These are phyloP conservation scores for Balansia obtecta DNA, from an alignment of 2,329 filamentous ascomycete species.

Conservation along the genomic window DNA sequence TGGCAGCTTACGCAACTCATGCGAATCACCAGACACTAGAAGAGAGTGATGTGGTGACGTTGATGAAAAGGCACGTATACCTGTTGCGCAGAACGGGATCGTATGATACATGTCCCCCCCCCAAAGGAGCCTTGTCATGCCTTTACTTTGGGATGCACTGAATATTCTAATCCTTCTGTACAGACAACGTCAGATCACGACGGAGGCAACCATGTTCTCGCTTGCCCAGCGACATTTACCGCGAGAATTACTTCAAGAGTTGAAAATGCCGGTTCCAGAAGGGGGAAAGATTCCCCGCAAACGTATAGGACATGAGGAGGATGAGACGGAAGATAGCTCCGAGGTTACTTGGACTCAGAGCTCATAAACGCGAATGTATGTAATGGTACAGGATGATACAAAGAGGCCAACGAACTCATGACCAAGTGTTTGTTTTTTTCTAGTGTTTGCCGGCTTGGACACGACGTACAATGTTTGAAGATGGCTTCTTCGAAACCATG, in stretches of 20 bases:
- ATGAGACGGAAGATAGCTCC: slow-evolving; percentile 20
- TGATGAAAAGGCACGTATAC: slow-evolving; percentile 62
- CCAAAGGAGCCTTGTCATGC: slow-evolving; percentile 10
- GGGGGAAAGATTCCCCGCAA: slow-evolving; percentile 35
- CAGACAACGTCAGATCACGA: slow-evolving; percentile 67
- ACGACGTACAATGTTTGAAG: slow-evolving; percentile 57
- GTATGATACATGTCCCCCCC: slow-evolving; percentile 20
- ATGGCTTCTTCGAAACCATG: slow-evolving; percentile 84
- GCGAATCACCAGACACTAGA: slow-evolving; percentile 76
- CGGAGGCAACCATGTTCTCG: slow-evolving; percentile 65
- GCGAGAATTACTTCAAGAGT: slow-evolving; percentile 68
- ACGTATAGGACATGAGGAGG: slow-evolving; percentile 19
- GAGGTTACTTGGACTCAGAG: slow-evolving; percentile 13
- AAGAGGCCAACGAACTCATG: background rate
- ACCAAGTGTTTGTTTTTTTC: slow-evolving; percentile 29
- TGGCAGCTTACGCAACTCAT: slow-evolving; percentile 69
- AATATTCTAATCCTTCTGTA: slow-evolving; percentile 18
- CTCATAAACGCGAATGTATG: background rate
- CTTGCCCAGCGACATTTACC: slow-evolving; percentile 76
- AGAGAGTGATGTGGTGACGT: slow-evolving; percentile 66
- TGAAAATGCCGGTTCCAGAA: slow-evolving; percentile 55
- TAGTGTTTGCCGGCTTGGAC: slow-evolving; percentile 67
- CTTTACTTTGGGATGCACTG: background rate
- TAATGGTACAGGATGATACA: background rate
- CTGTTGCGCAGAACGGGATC: background rate